Percentiles rank a stretch among this genome's conserved stretches.
phyloP scores from a whole-genome alignment of 371 early-diverging fungal species.

The Actinomortierella ambigua region DNA sequence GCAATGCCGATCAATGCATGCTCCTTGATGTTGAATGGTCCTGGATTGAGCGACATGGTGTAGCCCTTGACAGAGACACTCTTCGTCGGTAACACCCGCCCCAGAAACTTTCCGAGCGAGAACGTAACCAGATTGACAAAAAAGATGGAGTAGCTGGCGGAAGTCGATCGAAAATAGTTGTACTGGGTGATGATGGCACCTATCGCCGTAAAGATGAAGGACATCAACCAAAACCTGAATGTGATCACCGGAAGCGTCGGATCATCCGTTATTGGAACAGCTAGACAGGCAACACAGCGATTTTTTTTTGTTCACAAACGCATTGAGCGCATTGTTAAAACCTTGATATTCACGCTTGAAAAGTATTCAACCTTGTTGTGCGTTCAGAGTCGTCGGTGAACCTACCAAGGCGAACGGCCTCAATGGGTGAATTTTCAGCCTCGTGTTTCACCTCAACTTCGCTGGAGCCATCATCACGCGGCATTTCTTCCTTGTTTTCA shows the following conservation, averaged over 20 bases:
- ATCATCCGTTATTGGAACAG: slow-evolving; percentile 61
- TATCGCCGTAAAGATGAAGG: slow-evolving; percentile 62
- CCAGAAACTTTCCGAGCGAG: slow-evolving; percentile 37
- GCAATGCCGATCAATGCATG: slow-evolving; percentile 52
- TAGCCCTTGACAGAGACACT: slow-evolving; percentile 14
- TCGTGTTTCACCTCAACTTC: slow-evolving; percentile 8
- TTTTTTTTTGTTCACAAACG: too few species aligned
- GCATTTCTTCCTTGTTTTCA: too few species aligned
- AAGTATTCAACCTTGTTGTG: too few species aligned
- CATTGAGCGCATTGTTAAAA: too few species aligned
- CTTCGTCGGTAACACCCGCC: slow-evolving; percentile 22
- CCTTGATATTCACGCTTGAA: too few species aligned
- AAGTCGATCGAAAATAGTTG: slow-evolving; percentile 43
- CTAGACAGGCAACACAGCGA: background rate
- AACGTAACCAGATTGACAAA: slow-evolving; percentile 47
- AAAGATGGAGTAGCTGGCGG: slow-evolving; percentile 34
- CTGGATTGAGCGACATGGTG: slow-evolving; percentile 47
- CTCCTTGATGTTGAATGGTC: slow-evolving; percentile 60
- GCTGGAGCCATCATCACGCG: too few species aligned
- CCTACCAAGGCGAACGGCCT: slow-evolving; percentile 25
- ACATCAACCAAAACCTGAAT: slow-evolving; percentile 70
- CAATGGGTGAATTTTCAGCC: slow-evolving; percentile 17
- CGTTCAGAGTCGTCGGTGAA: too few species aligned
- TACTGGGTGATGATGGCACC: slow-evolving; percentile 57
- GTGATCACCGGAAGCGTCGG: slow-evolving; percentile 65